Evolutionary conservation across 768 basidiomycete species (phyloP), one percentile per base, ranked within the genome.

Genomic region (Lentinus brumalis): DNA sequence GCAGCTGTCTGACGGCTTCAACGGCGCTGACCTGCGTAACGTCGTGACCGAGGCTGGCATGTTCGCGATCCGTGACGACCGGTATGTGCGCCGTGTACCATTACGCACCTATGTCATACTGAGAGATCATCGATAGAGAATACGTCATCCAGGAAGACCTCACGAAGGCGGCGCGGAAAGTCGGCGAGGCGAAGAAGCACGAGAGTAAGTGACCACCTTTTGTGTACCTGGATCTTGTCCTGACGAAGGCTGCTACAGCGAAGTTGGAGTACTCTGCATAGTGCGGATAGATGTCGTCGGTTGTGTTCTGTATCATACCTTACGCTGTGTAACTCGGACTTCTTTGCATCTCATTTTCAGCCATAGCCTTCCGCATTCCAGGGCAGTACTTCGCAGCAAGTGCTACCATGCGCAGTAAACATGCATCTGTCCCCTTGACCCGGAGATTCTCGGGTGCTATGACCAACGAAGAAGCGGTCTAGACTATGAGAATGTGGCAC

Each of bases 61-160:
- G 94, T 98, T 98, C 70, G 97, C 97, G 7, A 98, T 99, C 68
- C 85, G 97, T 49, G 96, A 98, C 61, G 96, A 98, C 67, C 82
- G 92, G 91, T 89, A 57, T 56, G 83, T 72, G 5, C 10, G 30
- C 42, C 15, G 30, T 16, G 5, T 18, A 26, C n/a, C 10, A 5
- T 8, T 9, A 21, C 10, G 9, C 40, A 15, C 57, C 30, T 42
- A 68, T 42, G 39, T 39, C 9, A 5, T 21, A 56, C 29, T 32
- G 42, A 46, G 42, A 46, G 9, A 21, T 12, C 35, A 4, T 35
- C 45, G 41, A 21, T 66, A 91, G 94, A 62, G 94, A 96, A 70
- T 95, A 94, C 65, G 79, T 96, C 57, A 88, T 85, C 53, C 96
- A 99, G 74, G 96, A 98, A 70, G 96, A 99, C 76, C 79, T 97